Base-by-base conservation (phyloP, 768 basidiomycete genomes). In the Termitomyces heimii region DNA sequence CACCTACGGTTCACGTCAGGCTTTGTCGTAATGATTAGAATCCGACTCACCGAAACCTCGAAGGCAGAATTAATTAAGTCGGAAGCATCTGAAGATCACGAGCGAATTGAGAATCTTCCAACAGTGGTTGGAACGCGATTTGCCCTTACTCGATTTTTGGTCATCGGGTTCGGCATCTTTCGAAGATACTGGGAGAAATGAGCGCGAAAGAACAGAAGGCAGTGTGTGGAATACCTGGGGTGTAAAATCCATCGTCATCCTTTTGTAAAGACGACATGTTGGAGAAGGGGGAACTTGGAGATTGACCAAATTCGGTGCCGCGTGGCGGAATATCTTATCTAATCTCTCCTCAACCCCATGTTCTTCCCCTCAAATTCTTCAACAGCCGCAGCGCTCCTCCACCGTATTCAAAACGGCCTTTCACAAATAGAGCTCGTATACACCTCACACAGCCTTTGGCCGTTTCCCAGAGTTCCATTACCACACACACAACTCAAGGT, bases 241-340 rank as follows among this genome's bases (percentile, higher is more conserved):
- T 83, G 66, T 87, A 90, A 70, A 92, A 91, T 1, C 89, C 89
- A 54, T 92, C 89, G 53, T 81, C 86, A 70, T 89, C 88, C 72
- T 87, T 91, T 67, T 87, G 77, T 79, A 88, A 80, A 55, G 62
- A 68, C 57, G 65, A 52, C 63, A 65, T 66, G 26, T 43, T 63
- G 2, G 55, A 55, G 42, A 28, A 24, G 40, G 39, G 24, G 28
- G 54, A 37, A 29, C 31, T 55, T 29, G 44, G 53, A 28, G 45
- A 39, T 51, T 51, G 18, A 39, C 35, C 50, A 39, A 37, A 51
- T 39, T 39, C 26, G 34, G 52, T 56, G 28, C 43, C 35, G 48
- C 46, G 29, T 24, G 26, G 42, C 42, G 42, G 14, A 13, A 40
- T n/a, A 62, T 62, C 60, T 61, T 45, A 62, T 63, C 59, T 58